Conservation (phyloP, 805 yeast genomes). For the Scheffersomyces lignosus region DNA sequence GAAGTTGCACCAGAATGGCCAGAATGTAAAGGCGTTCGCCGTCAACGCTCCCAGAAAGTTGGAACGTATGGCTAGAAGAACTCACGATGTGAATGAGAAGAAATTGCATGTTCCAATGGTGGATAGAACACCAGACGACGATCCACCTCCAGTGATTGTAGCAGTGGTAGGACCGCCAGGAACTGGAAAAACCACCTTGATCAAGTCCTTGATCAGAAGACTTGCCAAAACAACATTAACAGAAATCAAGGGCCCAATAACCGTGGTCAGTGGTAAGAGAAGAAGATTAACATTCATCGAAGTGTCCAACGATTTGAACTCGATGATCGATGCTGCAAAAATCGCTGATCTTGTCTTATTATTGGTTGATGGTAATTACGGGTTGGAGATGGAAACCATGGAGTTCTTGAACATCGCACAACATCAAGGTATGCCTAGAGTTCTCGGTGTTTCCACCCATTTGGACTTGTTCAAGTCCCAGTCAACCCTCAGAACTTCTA, state of each 20-base stretch:
- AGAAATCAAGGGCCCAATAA: constrained; percentile 93
- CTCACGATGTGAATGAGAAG: constrained; percentile 80
- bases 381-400: constrained; percentile 99
- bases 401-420: constrained; percentile 94
- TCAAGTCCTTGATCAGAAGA: constrained; percentile 83
- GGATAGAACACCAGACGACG: constrained; percentile 95
- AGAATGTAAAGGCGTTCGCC: constrained; percentile 45
- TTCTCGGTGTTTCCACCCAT: constrained; percentile 93
- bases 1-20: constrained; percentile 85
- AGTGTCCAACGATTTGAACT: constrained; percentile 86
- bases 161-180: constrained; percentile 99
- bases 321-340: constrained; percentile 96
- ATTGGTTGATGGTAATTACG: constrained; percentile 94
- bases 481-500: constrained; percentile 84
- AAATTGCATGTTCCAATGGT: constrained; percentile 96
- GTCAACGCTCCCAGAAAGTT: constrained; percentile 72
- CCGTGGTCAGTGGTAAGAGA: constrained; percentile 93
- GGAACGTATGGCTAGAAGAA: constrained; percentile 78
- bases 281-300: constrained; percentile 91
- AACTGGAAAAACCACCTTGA: constrained; percentile 93
- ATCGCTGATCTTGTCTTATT: constrained; percentile 89
- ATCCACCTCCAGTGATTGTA: constrained; percentile 94
- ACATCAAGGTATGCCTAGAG: constrained; percentile 98
- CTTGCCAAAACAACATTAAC: constrained; percentile 81
- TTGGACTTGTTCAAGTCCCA: constrained; percentile 90